These are phyloP conservation scores for Cordyceps sp. DNA, from an alignment of 2,329 filamentous ascomycete genomes.

Conservation along the genomic window DNA sequence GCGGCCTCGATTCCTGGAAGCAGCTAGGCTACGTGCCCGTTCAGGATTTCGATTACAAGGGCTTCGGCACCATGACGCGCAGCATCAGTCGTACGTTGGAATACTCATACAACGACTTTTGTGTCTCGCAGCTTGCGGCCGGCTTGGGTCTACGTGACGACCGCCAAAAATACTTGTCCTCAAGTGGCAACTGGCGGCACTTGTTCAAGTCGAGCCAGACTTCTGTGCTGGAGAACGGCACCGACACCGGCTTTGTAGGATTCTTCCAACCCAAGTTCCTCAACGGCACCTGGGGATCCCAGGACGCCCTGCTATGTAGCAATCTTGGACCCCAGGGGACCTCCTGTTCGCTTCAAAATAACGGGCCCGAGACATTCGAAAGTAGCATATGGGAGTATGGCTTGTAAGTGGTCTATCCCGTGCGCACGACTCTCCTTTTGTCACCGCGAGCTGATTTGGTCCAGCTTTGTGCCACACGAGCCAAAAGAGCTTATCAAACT, in stretches of 20 bases:
- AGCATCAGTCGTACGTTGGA: slow-evolving; percentile 59
- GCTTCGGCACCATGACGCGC: slow-evolving; percentile 53
- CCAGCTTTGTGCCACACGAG: slow-evolving; percentile 35
- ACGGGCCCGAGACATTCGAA: slow-evolving; percentile 54
- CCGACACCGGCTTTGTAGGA: slow-evolving; percentile 47
- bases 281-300: slow-evolving; percentile 52
- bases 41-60: slow-evolving; percentile 48
- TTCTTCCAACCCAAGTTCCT: slow-evolving; percentile 54
- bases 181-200: slow-evolving; percentile 51
- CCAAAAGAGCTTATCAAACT: slow-evolving; percentile 35
- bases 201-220: slow-evolving; percentile 44
- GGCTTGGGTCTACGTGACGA: slow-evolving; percentile 37
- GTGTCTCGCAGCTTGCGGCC: slow-evolving; percentile 45
- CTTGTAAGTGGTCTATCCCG: no score
- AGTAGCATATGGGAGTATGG: slow-evolving; percentile 57
- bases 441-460: no score
- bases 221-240: slow-evolving; percentile 33
- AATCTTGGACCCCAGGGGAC: slow-evolving; percentile 31
- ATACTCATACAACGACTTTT: slow-evolving; percentile 65
- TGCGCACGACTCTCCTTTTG: no score
- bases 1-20: slow-evolving; percentile 59
- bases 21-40: slow-evolving; percentile 52
- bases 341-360: slow-evolving; percentile 42
- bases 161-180: slow-evolving; percentile 38
- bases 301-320: slow-evolving; percentile 50